A percentile compares a stretch with the other conserved stretches of the same genome.
These are phyloP conservation scores for Aulographum hederae DNA, from an alignment of 2,329 filamentous ascomycete genomes.

Conservation along the genomic window DNA sequence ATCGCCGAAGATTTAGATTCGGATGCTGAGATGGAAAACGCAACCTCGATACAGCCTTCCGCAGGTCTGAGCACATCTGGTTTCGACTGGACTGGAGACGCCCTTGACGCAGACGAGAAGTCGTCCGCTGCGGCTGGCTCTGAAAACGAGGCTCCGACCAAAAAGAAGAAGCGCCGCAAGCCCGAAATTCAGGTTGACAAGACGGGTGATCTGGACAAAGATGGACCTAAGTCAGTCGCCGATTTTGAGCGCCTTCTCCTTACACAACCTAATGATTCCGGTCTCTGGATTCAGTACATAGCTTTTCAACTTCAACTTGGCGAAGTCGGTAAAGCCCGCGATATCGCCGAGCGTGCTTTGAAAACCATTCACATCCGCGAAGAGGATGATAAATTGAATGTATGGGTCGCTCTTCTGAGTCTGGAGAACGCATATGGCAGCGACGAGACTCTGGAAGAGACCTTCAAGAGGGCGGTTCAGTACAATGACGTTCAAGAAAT, in stretches of 20 bases:
- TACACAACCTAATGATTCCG: conserved; percentile 80
- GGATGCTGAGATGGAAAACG: conserved; percentile 24
- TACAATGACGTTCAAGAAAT: conserved; percentile 87
- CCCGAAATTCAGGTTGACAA: conserved; percentile 67
- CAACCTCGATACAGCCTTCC: conserved; percentile 12
- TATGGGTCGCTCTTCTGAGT: conserved; percentile 91
- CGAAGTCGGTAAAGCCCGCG: conserved; percentile 72
- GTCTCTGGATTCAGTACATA: conserved; percentile 95
- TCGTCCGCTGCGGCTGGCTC: conserved; percentile 31
- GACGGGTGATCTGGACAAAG: conserved; percentile 77
- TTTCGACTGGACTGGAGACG: conserved; percentile 73
- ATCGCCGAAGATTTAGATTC: neutral
- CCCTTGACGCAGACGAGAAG: conserved; percentile 32
- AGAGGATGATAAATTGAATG: conserved; percentile 80
- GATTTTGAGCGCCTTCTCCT: conserved; percentile 91
- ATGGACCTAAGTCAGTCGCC: conserved; percentile 73
- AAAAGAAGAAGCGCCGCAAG: conserved; percentile 61
- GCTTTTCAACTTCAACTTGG: conserved; percentile 91
- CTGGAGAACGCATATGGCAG: conserved; percentile 80
- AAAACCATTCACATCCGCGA: conserved; percentile 82
- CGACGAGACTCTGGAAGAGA: conserved; percentile 63
- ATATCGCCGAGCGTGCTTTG: conserved; percentile 78
- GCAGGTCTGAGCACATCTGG: conserved; percentile 52
- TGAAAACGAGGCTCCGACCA: conserved; percentile 33
- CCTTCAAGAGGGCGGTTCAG: conserved; percentile 83